phyloP scores from a whole-genome alignment of 2,329 filamentous ascomycete genomes.

The Aspergillus hiratsukae region DNA sequence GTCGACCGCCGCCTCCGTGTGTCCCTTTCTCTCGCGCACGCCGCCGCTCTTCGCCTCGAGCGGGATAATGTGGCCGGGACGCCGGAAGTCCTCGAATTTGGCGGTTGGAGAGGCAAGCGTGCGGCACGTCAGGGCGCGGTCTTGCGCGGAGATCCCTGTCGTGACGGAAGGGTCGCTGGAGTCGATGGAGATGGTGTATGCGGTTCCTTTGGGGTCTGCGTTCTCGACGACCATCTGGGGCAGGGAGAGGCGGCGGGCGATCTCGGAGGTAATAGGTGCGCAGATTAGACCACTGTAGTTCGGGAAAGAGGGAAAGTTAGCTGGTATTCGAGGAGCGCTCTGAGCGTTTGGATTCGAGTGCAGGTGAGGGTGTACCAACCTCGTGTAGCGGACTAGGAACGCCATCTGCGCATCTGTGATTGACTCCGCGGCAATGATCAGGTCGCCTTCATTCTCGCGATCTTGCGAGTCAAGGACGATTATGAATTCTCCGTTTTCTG shows the following conservation, averaged over 20 bases:
- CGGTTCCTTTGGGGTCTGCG: constrained; percentile 78
- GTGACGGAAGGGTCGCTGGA: constrained; percentile 66
- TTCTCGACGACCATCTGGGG: constrained; percentile 87
- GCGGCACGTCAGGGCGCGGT: constrained; percentile 77
- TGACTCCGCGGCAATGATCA: constrained; percentile 86
- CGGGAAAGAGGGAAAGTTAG: neutral
- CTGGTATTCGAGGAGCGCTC: neutral
- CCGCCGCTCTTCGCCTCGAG: constrained; percentile 74
- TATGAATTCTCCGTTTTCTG: constrained; percentile 82
- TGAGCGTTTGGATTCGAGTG: neutral
- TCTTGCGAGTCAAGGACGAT: constrained; percentile 88
- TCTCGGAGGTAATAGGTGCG: constrained; percentile 69
- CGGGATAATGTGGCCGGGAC: constrained; percentile 88
- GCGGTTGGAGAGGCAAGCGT: constrained; percentile 65
- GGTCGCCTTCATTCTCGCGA: constrained; percentile 96
- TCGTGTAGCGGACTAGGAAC: constrained; percentile 89
- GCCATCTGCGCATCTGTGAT: constrained; percentile 88
- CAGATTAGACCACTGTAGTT: constrained; percentile 74
- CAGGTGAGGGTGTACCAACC: constrained; percentile 27
- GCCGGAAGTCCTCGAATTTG: constrained; percentile 60
- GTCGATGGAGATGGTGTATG: constrained; percentile 90
- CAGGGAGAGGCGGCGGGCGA: constrained; percentile 67
- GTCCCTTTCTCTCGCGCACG: constrained; percentile 72
- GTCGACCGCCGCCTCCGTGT: constrained; percentile 92
- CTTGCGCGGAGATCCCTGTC: constrained; percentile 86